phyloP scores from a whole-genome alignment of 1,139 yeast genomes.

The Yamadazyma trypodendri region DNA sequence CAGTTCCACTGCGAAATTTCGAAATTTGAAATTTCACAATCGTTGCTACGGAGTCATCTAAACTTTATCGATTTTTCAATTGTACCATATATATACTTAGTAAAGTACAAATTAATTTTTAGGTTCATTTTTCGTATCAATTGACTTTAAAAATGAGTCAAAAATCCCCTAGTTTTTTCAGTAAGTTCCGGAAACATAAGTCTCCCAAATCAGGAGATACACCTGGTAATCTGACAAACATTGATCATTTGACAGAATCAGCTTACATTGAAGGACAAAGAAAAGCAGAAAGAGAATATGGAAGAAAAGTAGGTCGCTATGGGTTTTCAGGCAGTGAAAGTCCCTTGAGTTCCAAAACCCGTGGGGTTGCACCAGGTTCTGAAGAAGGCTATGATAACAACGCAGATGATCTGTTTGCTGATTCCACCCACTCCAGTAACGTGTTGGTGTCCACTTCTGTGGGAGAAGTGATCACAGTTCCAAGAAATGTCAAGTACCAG shows the following conservation, averaged over 20 bases:
- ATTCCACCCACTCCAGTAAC: slow-evolving; percentile 2
- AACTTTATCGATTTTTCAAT: slow-evolving; percentile 1
- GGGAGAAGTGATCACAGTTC: slow-evolving; percentile 32
- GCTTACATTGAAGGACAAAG: slow-evolving; percentile 27
- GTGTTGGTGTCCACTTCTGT: slow-evolving; percentile 21
- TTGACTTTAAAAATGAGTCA: slow-evolving; percentile 6
- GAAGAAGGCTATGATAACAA: neutral
- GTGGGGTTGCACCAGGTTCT: slow-evolving; percentile 9
- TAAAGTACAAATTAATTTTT: too few relatives aligned
- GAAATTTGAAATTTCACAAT: neutral
- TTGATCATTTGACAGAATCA: slow-evolving; percentile 4
- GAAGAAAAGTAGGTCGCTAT: slow-evolving; percentile 13
- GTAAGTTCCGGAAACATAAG: slow-evolving; percentile 31
- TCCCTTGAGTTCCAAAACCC: neutral
- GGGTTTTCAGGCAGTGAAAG: slow-evolving; percentile 8
- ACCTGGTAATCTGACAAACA: neutral
- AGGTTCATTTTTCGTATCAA: neutral
- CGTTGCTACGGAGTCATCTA: slow-evolving; percentile 2
- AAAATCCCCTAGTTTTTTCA: slow-evolving; percentile 20
- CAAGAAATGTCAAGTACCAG: slow-evolving; percentile 29
- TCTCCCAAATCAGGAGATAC: slow-evolving; percentile 8
- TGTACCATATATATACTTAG: neutral
- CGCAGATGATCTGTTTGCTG: neutral
- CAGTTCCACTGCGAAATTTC: neutral
- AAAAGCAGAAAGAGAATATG: slow-evolving; percentile 17